These are phyloP conservation scores for Nannochloris sp. DNA, from an alignment of 139 green algal genomes.

Conservation along the genomic window DNA sequence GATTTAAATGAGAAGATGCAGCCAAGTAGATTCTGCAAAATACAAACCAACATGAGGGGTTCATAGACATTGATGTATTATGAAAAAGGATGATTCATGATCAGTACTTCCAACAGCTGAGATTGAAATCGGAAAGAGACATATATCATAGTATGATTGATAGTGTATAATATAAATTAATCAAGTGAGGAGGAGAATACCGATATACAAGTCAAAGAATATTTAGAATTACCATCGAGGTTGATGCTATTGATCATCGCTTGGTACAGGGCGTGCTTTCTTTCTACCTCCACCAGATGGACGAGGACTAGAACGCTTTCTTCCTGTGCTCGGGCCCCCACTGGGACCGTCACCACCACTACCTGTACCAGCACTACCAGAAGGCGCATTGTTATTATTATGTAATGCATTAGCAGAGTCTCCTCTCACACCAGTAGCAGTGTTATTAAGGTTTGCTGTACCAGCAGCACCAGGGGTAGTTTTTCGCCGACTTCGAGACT, in stretches of 20 bases:
- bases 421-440: no score
- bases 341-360: no score
- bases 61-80: no score
- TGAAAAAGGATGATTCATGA: background rate
- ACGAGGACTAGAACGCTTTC: background rate
- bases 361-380: no score
- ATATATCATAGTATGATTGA: background rate
- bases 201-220: background rate
- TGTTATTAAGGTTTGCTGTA: no score
- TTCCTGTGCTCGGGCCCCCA: background rate
- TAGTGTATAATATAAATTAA: background rate
- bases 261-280: slow-evolving; percentile 3
- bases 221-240: background rate
- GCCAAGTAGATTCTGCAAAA: no score
- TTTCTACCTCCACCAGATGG: background rate
- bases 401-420: no score
- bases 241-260: slow-evolving; percentile 10
- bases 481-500: no score
- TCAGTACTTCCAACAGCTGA: background rate
- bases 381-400: no score
- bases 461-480: no score
- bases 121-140: background rate
- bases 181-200: background rate
- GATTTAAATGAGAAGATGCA: no score
- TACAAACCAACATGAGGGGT: no score